Percentiles rank a stretch among this genome's conserved stretches.
Evolutionary conservation across 768 basidiomycete species (phyloP).

Genomic region (Rubroboletus pulcherrimus): DNA sequence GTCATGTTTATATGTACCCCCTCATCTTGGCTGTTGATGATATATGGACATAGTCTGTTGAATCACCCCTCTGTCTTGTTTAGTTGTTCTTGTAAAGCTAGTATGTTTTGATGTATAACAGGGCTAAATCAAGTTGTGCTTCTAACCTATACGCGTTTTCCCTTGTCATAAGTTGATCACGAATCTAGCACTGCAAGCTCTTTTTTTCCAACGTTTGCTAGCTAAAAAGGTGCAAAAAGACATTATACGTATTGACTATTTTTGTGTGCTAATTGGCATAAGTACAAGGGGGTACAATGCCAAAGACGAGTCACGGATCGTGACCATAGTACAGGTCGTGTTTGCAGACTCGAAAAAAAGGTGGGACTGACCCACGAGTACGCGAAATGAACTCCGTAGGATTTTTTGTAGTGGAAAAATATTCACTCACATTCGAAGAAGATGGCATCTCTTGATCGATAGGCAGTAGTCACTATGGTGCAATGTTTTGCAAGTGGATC

Average conservation of each 20-base stretch:
- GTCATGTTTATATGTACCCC: neutral
- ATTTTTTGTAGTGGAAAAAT: neutral
- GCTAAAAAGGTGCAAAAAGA: neutral
- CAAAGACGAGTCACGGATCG: too few species aligned
- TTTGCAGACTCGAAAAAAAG: neutral
- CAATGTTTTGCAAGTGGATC: too few species aligned
- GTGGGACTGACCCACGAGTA: neutral
- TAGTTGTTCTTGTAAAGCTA: neutral
- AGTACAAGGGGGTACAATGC: too few species aligned
- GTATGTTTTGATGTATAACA: constrained; percentile 3
- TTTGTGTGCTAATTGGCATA: too few species aligned
- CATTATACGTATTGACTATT: too few species aligned
- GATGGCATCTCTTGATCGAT: too few species aligned
- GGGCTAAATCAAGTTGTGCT: neutral
- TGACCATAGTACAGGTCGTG: too few species aligned
- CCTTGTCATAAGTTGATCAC: neutral
- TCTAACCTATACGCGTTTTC: neutral
- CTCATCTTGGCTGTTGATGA: neutral
- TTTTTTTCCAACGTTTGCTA: neutral
- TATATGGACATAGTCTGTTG: neutral
- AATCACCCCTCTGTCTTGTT: neutral
- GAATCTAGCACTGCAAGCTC: neutral
- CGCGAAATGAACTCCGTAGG: neutral
- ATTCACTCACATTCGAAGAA: too few species aligned
- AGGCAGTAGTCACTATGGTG: too few species aligned